These are phyloP conservation scores for Pythium sp. DNA, from an alignment of 352 stramenopile genomes.

Conservation along the genomic window DNA sequence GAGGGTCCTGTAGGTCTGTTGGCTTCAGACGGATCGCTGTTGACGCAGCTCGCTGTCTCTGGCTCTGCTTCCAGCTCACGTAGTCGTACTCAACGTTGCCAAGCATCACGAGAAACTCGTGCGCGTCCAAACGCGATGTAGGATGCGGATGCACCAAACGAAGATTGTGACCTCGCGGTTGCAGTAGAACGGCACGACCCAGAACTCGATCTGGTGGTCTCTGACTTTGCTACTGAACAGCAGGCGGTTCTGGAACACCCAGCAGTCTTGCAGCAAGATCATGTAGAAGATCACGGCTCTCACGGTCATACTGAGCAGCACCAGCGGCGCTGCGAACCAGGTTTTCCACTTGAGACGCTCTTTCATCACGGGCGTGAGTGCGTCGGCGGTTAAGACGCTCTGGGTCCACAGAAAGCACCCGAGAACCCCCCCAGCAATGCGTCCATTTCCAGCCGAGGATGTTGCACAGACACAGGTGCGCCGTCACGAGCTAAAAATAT, in stretches of 20 bases:
- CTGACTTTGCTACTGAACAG: constrained; percentile 6
- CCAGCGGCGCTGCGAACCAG: background rate
- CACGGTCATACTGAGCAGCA: constrained; percentile 8
- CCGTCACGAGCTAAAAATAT: constrained; percentile 16
- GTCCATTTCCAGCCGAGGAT: constrained; percentile 16
- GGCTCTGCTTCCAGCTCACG: background rate
- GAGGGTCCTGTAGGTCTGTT: background rate
- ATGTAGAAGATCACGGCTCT: constrained; percentile 1
- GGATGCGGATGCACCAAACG: constrained; percentile 8
- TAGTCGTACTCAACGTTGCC: constrained; percentile 17
- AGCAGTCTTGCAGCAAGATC: constrained; percentile 14
- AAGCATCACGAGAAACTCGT: constrained; percentile 10
- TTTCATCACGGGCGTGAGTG: constrained; percentile 17
- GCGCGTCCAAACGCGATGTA: constrained; percentile 4
- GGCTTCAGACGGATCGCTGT: background rate
- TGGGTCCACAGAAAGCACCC: constrained; percentile 18
- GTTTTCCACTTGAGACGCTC: constrained; percentile 5
- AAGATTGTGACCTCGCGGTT: constrained; percentile 5
- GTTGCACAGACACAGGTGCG: constrained; percentile 7
- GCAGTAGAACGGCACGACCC: constrained; percentile 9
- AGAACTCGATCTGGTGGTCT: background rate
- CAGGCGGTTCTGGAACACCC: constrained; percentile 18
- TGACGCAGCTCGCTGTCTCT: background rate
- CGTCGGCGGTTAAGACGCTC: constrained; percentile 19
- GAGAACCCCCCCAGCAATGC: background rate